A percentile compares a stretch with the other conserved stretches of the same genome.
These are phyloP conservation scores for Fraxinus sp. DNA, from an alignment of 305 asterid genomes.

Conservation along the genomic window DNA sequence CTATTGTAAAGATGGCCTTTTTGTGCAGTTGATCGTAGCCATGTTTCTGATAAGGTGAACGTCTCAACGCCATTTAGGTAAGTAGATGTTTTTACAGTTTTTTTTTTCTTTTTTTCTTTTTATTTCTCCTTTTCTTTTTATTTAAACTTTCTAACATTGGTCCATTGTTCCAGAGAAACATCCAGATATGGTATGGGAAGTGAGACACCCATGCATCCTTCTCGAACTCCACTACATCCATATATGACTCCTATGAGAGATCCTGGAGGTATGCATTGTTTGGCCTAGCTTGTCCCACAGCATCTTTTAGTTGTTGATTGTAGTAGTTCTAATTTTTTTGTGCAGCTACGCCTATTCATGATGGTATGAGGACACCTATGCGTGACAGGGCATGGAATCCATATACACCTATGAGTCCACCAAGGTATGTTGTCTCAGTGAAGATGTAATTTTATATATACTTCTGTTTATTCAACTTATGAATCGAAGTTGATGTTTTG, in stretches of 20 bases:
- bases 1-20: not conserved
- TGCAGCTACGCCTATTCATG: constrained; percentile 85
- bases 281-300: not conserved
- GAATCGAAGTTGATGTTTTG: not conserved
- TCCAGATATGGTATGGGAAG: constrained; percentile 84
- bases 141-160: constrained; percentile 30
- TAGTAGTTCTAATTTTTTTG: constrained; percentile 12
- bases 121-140: not conserved
- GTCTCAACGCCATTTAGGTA: constrained; percentile 78
- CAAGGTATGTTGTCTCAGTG: constrained; percentile 48
- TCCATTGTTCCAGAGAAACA: constrained; percentile 55
- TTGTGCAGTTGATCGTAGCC: constrained; percentile 83
- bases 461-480: not conserved
- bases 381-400: constrained; percentile 99
- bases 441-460: not conserved
- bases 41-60: constrained; percentile 71
- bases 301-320: constrained; percentile 16
- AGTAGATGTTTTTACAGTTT: not conserved
- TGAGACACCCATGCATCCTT: constrained; percentile 94
- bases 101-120: not conserved
- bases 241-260: constrained; percentile 98
- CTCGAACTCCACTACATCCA: constrained; percentile 93
- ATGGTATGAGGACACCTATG: constrained; percentile 99
- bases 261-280: constrained; percentile 54
- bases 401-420: constrained; percentile 88